Conservation (phyloP, 2,329 filamentous ascomycete species). For the Acrodontium crateriforme region DNA sequence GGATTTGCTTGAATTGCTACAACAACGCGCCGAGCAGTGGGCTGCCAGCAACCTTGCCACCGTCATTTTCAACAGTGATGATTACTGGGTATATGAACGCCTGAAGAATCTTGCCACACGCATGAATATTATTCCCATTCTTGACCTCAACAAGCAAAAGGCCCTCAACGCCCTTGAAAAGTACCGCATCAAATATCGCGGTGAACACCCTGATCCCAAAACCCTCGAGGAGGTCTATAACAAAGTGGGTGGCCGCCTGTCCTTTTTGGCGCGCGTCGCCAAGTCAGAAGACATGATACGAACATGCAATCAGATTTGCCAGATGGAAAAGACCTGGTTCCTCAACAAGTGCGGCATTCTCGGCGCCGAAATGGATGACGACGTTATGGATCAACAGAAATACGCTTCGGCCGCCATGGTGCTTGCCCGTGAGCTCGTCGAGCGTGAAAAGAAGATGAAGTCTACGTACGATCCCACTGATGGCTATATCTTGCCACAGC, state of each 20-base stretch:
- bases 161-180: conserved; percentile 63
- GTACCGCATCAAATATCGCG: conserved; percentile 69
- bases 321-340: conserved; percentile 64
- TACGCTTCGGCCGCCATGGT: conserved; percentile 92
- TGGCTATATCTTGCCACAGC: conserved; percentile 67
- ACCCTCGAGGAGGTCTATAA: conserved; percentile 69
- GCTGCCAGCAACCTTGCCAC: conserved; percentile 83
- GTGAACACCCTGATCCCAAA: conserved; percentile 41
- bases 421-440: conserved; percentile 79
- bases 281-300: conserved; percentile 67
- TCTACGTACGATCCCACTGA: conserved; percentile 48
- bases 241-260: conserved; percentile 72
- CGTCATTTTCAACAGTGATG: conserved; percentile 87
- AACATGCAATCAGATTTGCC: conserved; percentile 60
- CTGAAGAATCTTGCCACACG: conserved; percentile 84
- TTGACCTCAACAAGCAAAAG: conserved; percentile 64
- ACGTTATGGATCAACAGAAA: conserved; percentile 97
- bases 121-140: conserved; percentile 83
- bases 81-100: conserved; percentile 97
- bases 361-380: conserved; percentile 73
- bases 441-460: conserved; percentile 54
- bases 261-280: conserved; percentile 81
- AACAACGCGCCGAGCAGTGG: conserved; percentile 94
- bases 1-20: conserved; percentile 83
- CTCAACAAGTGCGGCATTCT: conserved; percentile 68